Conservation (phyloP, 2,329 filamentous ascomycete species). For the Fusarium virguliforme region DNA sequence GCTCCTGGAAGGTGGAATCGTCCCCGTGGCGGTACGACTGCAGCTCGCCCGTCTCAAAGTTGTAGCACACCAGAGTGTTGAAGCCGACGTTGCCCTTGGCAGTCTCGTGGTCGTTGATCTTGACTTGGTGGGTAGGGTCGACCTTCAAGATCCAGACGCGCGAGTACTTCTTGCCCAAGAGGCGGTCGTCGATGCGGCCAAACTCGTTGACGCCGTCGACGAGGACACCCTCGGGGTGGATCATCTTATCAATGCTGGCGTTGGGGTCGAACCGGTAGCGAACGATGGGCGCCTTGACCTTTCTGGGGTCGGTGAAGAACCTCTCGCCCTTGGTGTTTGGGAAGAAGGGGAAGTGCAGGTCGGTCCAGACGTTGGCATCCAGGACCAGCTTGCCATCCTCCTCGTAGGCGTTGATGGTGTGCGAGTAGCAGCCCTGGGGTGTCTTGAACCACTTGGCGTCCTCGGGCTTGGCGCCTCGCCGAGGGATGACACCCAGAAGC, state of each 20-base stretch:
- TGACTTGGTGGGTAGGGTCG: constrained; percentile 11
- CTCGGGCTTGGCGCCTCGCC: constrained; percentile 26
- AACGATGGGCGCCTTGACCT: constrained; percentile 16
- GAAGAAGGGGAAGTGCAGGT: constrained; percentile 20
- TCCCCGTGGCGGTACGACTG: constrained; percentile 17
- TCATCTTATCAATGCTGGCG: constrained; percentile 6
- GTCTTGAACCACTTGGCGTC: constrained; percentile 28
- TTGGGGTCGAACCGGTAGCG: constrained; percentile 17
- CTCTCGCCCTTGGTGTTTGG: constrained; percentile 20
- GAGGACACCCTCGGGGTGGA: constrained; percentile 13
- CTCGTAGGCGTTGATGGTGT: constrained; percentile 19
- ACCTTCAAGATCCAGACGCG: constrained; percentile 21
- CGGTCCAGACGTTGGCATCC: constrained; percentile 18
- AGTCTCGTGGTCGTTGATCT: constrained; percentile 16
- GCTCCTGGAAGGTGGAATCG: constrained; percentile 18
- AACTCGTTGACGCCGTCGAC: constrained; percentile 16
- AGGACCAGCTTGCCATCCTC: constrained; percentile 18
- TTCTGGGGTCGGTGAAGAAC: constrained; percentile 19
- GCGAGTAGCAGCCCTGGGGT: constrained; percentile 20
- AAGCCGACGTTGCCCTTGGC: constrained; percentile 17
- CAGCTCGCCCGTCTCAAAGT: constrained; percentile 16
- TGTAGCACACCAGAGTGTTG: constrained; percentile 20
- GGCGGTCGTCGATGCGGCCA: constrained; percentile 19
- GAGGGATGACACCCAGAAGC: constrained; percentile 24
- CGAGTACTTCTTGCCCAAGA: constrained; percentile 18